These are phyloP conservation scores for Euphorbia corollata DNA, from an alignment of 441 rosid species.

Conservation along the genomic window DNA sequence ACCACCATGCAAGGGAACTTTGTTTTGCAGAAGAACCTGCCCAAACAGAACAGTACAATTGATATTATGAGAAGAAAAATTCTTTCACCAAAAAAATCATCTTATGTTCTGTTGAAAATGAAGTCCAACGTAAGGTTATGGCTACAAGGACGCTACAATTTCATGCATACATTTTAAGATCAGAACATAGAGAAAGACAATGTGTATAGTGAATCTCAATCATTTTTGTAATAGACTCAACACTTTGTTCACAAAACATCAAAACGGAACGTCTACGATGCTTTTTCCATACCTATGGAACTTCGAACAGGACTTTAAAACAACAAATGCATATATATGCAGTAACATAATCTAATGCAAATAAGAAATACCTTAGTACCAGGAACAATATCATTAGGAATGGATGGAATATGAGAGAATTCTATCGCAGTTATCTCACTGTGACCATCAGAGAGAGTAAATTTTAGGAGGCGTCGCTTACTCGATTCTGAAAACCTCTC, in stretches of 20 bases:
- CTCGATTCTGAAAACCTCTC: constrained; percentile 43
- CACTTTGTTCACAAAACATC: not conserved
- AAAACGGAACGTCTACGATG: not conserved
- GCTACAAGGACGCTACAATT: not conserved
- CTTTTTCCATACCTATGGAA: not conserved
- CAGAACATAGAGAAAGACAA: not conserved
- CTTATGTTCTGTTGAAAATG: not conserved
- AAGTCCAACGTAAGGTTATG: not conserved
- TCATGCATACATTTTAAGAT: not conserved
- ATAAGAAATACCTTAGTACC: constrained; percentile 66
- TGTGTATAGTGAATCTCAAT: not conserved
- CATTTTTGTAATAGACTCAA: not conserved
- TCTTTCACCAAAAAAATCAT: not conserved
- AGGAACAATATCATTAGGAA: constrained; percentile 56
- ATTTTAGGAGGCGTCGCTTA: constrained; percentile 44
- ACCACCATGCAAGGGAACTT: constrained; percentile 48
- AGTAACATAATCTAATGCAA: not conserved
- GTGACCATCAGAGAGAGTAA: constrained; percentile 63
- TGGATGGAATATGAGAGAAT: constrained; percentile 47
- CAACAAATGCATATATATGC: not conserved
- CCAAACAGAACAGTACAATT: constrained; percentile 11
- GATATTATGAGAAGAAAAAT: not conserved
- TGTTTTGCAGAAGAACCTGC: constrained; percentile 76
- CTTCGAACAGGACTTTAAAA: not conserved
- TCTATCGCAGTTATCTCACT: constrained; percentile 64